A percentile compares a stretch with the other conserved stretches of the same genome.
phyloP scores from a whole-genome alignment of 306 rosid genomes.

The Sphenostylis stenocarpa region DNA sequence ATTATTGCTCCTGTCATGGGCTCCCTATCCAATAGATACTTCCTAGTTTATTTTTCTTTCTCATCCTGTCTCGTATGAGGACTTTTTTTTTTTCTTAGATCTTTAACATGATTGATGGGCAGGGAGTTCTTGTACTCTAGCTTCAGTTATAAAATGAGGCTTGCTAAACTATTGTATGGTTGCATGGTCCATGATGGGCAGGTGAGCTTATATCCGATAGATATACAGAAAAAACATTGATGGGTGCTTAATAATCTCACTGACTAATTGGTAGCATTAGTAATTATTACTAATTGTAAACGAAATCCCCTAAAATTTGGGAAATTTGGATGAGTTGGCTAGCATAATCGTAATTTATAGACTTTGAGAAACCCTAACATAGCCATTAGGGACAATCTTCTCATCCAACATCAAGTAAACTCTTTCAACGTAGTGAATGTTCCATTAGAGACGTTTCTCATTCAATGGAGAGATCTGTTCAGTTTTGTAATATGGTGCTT shows the following conservation, averaged over 20 bases:
- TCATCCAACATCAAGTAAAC: neutral
- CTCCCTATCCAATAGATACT: neutral
- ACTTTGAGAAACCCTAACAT: neutral
- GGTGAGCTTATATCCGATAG: neutral
- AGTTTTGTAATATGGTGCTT: too few relatives aligned
- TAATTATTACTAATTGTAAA: neutral
- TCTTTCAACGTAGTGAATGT: too few relatives aligned
- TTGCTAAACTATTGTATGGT: neutral
- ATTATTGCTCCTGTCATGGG: neutral
- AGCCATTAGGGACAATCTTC: neutral
- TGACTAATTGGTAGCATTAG: neutral
- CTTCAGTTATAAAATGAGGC: neutral
- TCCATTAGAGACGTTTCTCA: too few relatives aligned
- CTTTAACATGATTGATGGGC: neutral
- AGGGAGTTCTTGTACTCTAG: constrained; percentile 2
- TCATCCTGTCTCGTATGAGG: neutral
- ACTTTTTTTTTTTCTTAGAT: neutral
- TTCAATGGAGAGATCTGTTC: too few relatives aligned
- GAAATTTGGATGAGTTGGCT: neutral
- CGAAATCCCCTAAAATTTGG: neutral
- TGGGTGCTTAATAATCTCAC: neutral
- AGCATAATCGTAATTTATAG: neutral
- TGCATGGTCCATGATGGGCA: neutral
- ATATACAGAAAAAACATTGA: neutral
- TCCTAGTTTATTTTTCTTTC: neutral